Conservation (phyloP, 1,139 yeast species). For the Sugiyamaella pinicola region DNA sequence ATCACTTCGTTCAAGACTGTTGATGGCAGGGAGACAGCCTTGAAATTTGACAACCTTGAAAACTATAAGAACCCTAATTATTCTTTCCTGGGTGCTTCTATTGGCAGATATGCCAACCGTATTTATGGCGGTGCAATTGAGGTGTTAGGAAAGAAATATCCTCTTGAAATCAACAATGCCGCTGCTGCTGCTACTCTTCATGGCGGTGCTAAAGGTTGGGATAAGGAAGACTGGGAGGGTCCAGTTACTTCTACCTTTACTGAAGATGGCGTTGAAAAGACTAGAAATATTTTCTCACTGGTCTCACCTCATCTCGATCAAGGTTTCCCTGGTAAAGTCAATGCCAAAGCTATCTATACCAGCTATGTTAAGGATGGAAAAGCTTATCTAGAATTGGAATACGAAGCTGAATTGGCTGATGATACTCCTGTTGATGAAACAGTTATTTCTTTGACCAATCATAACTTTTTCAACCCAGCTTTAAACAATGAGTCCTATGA, state of each 20-base stretch:
- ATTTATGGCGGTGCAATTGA: slow-evolving; percentile 51
- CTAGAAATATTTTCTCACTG: slow-evolving; percentile 36
- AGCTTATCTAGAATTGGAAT: slow-evolving; percentile 49
- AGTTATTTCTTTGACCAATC: slow-evolving; percentile 63
- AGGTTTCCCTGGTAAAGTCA: slow-evolving; percentile 60
- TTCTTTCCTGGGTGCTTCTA: slow-evolving; percentile 62
- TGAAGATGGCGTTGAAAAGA: slow-evolving; percentile 36
- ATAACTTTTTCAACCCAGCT: slow-evolving; percentile 57
- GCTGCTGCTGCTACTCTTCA: slow-evolving; percentile 48
- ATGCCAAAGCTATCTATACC: slow-evolving; percentile 49
- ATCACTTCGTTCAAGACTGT: slow-evolving; percentile 35
- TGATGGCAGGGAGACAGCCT: slow-evolving; percentile 34
- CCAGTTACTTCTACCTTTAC: slow-evolving; percentile 54
- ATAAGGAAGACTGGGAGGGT: slow-evolving; percentile 45
- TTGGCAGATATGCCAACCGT: slow-evolving; percentile 68
- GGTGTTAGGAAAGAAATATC: slow-evolving; percentile 48
- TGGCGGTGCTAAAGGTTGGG: slow-evolving; percentile 58
- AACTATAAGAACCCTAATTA: slow-evolving; percentile 41
- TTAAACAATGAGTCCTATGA: slow-evolving; percentile 38
- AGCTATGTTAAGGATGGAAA: slow-evolving; percentile 39
- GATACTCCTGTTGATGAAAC: slow-evolving; percentile 51
- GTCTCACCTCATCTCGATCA: slow-evolving; percentile 52
- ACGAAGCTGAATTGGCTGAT: slow-evolving; percentile 49
- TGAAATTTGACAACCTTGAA: slow-evolving; percentile 33
- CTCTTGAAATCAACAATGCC: slow-evolving; percentile 50